These are phyloP conservation scores for Sporothrix phasma DNA, from an alignment of 2,329 filamentous ascomycete species.

Conservation along the genomic window DNA sequence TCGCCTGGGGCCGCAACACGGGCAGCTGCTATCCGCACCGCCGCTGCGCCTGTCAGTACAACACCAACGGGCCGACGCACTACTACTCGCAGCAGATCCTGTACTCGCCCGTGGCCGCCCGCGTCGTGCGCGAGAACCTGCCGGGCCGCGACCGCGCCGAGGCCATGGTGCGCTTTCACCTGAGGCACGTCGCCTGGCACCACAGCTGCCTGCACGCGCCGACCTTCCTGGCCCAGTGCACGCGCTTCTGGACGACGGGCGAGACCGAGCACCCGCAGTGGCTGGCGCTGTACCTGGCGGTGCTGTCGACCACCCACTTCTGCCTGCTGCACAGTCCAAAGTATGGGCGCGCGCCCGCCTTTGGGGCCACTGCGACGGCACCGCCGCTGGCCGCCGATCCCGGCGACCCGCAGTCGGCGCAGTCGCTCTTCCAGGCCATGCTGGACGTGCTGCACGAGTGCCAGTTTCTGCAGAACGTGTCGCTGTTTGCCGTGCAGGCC, in stretches of 20 bases:
- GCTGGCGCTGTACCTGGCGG: constrained; percentile 23
- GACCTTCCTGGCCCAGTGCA: constrained; percentile 43
- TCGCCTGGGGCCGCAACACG: constrained; percentile 30
- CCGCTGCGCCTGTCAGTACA: constrained; percentile 19
- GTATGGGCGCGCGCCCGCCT: not conserved
- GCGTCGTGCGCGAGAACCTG: constrained; percentile 11
- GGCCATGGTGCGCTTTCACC: constrained; percentile 22
- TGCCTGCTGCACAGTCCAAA: constrained; percentile 20
- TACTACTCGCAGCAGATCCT: constrained; percentile 10
- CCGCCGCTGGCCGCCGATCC: constrained; percentile 7
- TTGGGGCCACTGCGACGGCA: constrained; percentile 1
- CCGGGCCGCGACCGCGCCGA: constrained; percentile 14
- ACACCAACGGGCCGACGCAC: constrained; percentile 9
- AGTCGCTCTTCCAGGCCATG: constrained; percentile 25
- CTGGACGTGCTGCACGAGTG: constrained; percentile 25
- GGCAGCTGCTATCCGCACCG: constrained; percentile 24
- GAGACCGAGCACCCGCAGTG: constrained; percentile 21
- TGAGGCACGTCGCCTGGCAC: constrained; percentile 22
- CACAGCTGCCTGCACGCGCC: constrained; percentile 37
- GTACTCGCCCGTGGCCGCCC: constrained; percentile 8
- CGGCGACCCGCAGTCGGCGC: constrained; percentile 12
- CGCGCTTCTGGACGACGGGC: constrained; percentile 32
- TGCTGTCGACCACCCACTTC: constrained; percentile 20
- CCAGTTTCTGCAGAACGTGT: constrained; percentile 25
- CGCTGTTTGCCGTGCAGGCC: constrained; percentile 28